Conservation (phyloP, 805 yeast species). For the Saturnispora halmiae region DNA sequence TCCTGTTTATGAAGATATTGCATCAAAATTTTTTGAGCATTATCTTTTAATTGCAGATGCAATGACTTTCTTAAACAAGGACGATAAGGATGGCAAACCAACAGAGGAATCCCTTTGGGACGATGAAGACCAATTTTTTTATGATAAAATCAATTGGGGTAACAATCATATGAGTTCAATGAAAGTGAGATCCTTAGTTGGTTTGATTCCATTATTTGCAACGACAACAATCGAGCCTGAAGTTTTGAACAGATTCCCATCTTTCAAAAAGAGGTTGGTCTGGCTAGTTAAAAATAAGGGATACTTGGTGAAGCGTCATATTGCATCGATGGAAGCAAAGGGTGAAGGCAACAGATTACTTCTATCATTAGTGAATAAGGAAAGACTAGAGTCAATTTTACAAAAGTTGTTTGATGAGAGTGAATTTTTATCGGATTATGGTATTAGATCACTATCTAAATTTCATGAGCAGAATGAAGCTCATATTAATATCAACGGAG, state of each 20-base stretch:
- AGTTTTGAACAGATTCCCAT: conserved; percentile 64
- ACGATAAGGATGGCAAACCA: conserved; percentile 23
- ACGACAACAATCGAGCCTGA: conserved; percentile 83
- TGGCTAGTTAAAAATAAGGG: conserved; percentile 74
- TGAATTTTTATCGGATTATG: conserved; percentile 77
- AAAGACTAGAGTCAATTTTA: conserved; percentile 65
- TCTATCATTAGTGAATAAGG: conserved; percentile 72
- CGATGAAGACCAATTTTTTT: conserved; percentile 79
- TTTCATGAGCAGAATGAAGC: conserved; percentile 79
- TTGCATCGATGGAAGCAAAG: conserved; percentile 68
- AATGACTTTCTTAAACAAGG: conserved; percentile 56
- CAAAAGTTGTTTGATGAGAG: conserved; percentile 75
- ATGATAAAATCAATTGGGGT: conserved; percentile 85
- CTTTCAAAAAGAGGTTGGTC: conserved; percentile 69
- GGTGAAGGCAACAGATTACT: conserved; percentile 80
- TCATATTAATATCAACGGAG: conserved; percentile 73
- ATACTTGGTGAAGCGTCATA: conserved; percentile 66
- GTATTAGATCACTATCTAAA: conserved; percentile 82
- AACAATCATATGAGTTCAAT: conserved; percentile 54
- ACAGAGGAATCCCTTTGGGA: conserved; percentile 74
- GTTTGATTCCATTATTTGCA: conserved; percentile 86
- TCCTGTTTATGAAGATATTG: conserved; percentile 85
- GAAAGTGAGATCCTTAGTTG: conserved; percentile 84
- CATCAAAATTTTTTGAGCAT: conserved; percentile 90
- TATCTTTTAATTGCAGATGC: conserved; percentile 88